Evolutionary conservation across 140 eudicot species (phyloP).

Genomic region (Senecio squalidus): DNA sequence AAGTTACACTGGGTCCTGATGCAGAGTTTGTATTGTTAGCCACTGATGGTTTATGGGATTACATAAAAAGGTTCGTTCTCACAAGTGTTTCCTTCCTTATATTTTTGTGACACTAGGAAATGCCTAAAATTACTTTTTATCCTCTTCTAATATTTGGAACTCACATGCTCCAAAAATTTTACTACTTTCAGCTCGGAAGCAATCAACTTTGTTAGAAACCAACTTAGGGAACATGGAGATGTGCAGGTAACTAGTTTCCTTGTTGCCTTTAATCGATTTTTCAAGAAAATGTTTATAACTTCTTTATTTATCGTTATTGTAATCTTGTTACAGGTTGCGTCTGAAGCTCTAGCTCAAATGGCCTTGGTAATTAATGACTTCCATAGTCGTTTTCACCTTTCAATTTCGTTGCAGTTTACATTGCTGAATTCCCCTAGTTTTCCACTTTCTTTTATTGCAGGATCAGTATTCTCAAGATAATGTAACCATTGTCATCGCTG

Average conservation of each 20-base stretch:
- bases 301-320: not conserved
- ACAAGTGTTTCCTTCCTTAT: not conserved
- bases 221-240: slow-evolving; percentile 89
- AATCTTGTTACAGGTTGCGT: slow-evolving; percentile 60
- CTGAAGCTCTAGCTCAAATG: slow-evolving; percentile 85
- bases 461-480: slow-evolving; percentile 84
- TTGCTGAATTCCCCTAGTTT: slow-evolving; percentile 1
- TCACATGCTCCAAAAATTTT: slow-evolving; percentile 8
- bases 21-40: slow-evolving; percentile 84
- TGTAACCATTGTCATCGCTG: slow-evolving; percentile 83
- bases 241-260: slow-evolving; percentile 60
- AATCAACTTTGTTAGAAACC: slow-evolving; percentile 71
- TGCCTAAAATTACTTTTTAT: not conserved
- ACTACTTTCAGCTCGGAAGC: slow-evolving; percentile 69
- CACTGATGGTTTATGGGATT: slow-evolving; percentile 99
- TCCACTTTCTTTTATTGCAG: slow-evolving; percentile 30
- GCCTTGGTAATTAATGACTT: slow-evolving; percentile 74
- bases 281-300: slow-evolving; percentile 4
- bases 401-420: not conserved
- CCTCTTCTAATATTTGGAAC: slow-evolving; percentile 2
- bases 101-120: too few species aligned
- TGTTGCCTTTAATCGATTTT: not conserved
- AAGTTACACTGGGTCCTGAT: slow-evolving; percentile 65
- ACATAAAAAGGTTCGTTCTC: slow-evolving; percentile 69
- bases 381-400: not conserved